phyloP scores from a whole-genome alignment of 1,284 basidiomycete genomes.

The Ustilago crameri region DNA sequence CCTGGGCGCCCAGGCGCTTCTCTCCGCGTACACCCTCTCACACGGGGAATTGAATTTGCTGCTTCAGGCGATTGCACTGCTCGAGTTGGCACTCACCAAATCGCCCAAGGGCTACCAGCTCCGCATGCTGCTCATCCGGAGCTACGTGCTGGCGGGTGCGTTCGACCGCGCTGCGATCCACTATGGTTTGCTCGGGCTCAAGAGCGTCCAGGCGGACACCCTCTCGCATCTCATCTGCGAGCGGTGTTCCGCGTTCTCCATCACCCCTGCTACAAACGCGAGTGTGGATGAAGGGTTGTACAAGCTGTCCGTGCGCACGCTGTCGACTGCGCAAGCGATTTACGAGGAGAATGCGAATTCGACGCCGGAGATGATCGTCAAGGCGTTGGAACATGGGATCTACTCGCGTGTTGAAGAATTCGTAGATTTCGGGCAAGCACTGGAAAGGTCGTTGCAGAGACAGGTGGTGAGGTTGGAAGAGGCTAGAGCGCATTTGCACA shows the following conservation, averaged over 20 bases:
- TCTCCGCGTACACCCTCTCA: conserved; percentile 70
- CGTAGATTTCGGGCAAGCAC: conserved; percentile 50
- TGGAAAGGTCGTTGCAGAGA: conserved; percentile 48
- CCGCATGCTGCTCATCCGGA: conserved; percentile 50
- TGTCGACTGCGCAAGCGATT: conserved; percentile 35
- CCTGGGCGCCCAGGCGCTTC: conserved; percentile 77
- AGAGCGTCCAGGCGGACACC: conserved; percentile 51
- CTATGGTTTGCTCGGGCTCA: conserved; percentile 44
- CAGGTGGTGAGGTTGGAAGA: conserved; percentile 42
- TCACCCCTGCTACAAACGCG: neutral
- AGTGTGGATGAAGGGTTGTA: conserved; percentile 26
- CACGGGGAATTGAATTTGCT: conserved; percentile 11
- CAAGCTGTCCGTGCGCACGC: conserved; percentile 18
- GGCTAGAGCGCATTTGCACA: conserved; percentile 29
- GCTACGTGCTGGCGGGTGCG: conserved; percentile 35
- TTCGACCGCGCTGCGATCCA: conserved; percentile 42
- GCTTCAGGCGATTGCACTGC: conserved; percentile 29
- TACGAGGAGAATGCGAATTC: conserved; percentile 49
- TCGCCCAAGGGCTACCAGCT: conserved; percentile 57
- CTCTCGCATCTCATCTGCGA: conserved; percentile 42
- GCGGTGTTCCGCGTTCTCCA: conserved; percentile 17
- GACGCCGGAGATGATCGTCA: conserved; percentile 50
- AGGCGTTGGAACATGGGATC: conserved; percentile 53
- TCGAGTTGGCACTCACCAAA: conserved; percentile 37
- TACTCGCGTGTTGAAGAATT: conserved; percentile 58